These are phyloP conservation scores for Tetrahymena borealis DNA, from an alignment of 73 alveolate genomes.

Conservation along the genomic window DNA sequence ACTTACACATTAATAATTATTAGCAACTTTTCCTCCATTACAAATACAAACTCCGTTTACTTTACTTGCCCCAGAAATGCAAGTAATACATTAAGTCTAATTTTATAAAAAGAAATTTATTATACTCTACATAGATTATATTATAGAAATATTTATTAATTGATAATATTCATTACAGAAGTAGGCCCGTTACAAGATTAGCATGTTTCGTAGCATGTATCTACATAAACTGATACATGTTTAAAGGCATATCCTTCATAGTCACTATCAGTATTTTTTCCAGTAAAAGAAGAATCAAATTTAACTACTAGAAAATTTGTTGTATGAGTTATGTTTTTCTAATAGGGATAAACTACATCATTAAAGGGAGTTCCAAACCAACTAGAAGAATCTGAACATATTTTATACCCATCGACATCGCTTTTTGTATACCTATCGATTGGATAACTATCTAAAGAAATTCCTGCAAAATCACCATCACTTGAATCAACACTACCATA, in stretches of 20 bases:
- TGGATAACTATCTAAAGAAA: not conserved
- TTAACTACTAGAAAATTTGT: not conserved
- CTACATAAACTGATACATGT: not conserved
- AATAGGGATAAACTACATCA: not conserved
- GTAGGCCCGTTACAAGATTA: not conserved
- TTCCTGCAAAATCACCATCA: not conserved
- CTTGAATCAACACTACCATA: not conserved
- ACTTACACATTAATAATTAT: not conserved
- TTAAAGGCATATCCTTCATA: not conserved
- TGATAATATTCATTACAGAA: not conserved
- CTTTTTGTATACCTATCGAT: not conserved
- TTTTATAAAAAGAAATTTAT: not conserved
- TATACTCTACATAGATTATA: too few species aligned
- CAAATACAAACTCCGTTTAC: not conserved
- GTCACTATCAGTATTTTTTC: not conserved
- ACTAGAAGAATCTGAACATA: not conserved
- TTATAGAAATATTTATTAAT: not conserved
- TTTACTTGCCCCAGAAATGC: not conserved
- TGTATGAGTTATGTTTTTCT: not conserved
- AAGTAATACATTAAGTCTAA: not conserved
- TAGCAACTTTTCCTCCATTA: not conserved
- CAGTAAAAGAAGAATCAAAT: not conserved
- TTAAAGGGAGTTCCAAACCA: not conserved
- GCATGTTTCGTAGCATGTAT: not conserved
- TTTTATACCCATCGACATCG: not conserved